phyloP scores from a whole-genome alignment of 2,329 filamentous ascomycete species.

The Didymellaceae sp. region DNA sequence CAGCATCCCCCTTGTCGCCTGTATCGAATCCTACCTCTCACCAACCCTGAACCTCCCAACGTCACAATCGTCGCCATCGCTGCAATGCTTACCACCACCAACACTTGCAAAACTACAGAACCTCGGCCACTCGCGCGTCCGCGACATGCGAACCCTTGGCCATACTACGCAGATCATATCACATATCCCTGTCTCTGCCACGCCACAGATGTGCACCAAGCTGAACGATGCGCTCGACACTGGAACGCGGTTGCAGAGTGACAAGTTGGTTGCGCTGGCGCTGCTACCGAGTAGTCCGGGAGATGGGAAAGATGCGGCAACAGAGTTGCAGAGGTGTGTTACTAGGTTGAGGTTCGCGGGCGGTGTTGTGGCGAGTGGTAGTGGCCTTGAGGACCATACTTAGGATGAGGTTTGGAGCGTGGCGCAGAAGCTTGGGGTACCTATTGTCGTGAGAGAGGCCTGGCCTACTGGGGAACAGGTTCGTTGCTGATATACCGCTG shows the following conservation, averaged over 20 bases:
- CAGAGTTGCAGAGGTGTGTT: constrained; percentile 52
- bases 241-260: constrained; percentile 31
- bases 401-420: constrained; percentile 54
- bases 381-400: constrained; percentile 50
- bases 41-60: constrained; percentile 16
- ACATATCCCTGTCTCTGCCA: constrained; percentile 30
- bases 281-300: constrained; percentile 41
- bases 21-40: constrained; percentile 35
- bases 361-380: constrained; percentile 53
- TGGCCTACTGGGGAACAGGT: constrained; percentile 32
- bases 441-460: constrained; percentile 33
- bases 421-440: constrained; percentile 51
- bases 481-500: not conserved
- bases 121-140: constrained; percentile 28
- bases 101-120: constrained; percentile 34
- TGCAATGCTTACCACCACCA: constrained; percentile 25
- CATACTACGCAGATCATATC: constrained; percentile 36
- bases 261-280: constrained; percentile 54
- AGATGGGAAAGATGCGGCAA: constrained; percentile 43
- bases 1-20: constrained; percentile 29
- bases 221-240: constrained; percentile 35
- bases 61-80: constrained; percentile 15
- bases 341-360: constrained; percentile 56
- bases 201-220: constrained; percentile 25
- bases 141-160: constrained; percentile 32